A percentile compares a stretch with the other conserved stretches of the same genome.
phyloP scores from a whole-genome alignment of 352 stramenopile genomes.

The Phytophthora capsici region DNA sequence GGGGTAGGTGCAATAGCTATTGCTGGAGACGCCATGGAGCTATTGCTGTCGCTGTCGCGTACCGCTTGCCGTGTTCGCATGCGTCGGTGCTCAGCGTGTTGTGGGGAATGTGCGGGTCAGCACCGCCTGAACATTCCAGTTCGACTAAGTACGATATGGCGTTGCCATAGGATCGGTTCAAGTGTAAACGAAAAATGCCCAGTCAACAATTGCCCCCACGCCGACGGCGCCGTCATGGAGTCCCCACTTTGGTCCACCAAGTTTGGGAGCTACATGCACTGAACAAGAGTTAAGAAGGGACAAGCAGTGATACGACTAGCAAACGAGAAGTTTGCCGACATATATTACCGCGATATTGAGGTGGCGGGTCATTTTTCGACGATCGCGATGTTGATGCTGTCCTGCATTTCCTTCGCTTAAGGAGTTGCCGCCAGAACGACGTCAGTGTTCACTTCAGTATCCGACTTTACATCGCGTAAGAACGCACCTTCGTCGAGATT shows the following conservation, averaged over 20 bases:
- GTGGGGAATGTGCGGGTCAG: conserved; percentile 15
- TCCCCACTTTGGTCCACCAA: conserved; percentile 3
- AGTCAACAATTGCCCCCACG: conserved; percentile 30
- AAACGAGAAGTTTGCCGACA: background rate
- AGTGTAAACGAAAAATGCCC: background rate
- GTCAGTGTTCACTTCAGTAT: conserved; percentile 2
- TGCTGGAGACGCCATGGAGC: conserved; percentile 8
- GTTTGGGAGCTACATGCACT: conserved; percentile 12
- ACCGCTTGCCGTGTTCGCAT: conserved; percentile 30
- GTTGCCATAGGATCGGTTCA: conserved; percentile 5
- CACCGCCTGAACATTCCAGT: conserved; percentile 8
- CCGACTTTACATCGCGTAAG: background rate
- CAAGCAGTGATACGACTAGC: background rate
- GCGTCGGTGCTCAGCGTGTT: conserved; percentile 14
- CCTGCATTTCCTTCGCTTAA: conserved; percentile 47
- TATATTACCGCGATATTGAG: background rate
- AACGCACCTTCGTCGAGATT: conserved; percentile 80
- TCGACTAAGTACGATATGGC: conserved; percentile 33
- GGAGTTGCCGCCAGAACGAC: background rate
- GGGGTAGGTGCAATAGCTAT: background rate
- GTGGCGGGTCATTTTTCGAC: conserved; percentile 6
- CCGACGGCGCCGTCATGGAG: background rate
- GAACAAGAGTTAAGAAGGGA: background rate
- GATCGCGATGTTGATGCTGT: conserved; percentile 54
- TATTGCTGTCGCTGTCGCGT: background rate